Evolutionary conservation across 345 rosid species (phyloP), one percentile per base, ranked within the genome.

Genomic region (Lagerstroemia speciosa): DNA sequence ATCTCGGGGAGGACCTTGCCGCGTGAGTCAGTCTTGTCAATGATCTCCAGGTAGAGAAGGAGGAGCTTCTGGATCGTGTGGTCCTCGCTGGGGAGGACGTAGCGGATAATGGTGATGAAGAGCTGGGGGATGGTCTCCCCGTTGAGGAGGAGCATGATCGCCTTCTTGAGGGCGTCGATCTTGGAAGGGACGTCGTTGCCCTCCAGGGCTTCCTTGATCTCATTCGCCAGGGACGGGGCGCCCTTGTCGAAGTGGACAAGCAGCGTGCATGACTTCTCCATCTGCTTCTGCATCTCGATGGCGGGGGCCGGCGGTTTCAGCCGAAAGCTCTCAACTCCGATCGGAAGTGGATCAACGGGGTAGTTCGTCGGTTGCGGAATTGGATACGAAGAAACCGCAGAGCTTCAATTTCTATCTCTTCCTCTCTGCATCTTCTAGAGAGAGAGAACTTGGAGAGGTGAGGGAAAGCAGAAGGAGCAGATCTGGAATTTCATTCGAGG

Each of bases 191-290:
- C 76, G 61, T 90, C 97, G 64, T 75, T 90, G 24, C 96, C 96
- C 78, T 93, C 97, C 2, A 93, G 98, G 41, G 96, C 92, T 75
- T 91, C 98, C 82, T 89, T 93, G 74, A 93, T 89, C 86, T 91
- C 97, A 52, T 84, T 91, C 0, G 97, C 98, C 27, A 85, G 66
- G 38, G 98, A 91, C 8, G 93, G 88, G 34, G 89, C 76, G 32
- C 88, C 93, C 82, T 87, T 93, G 84, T 93, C 98, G 70, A 90
- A 85, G 78, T 93, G 78, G 73, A 93, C 83, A 0, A 91, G 88
- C 74, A 93, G 62, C 64, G 85, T 83, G 75, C 91, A 89, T 3
- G 98, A 91, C 69, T 89, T 93, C 91, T 93, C 98, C 98, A 93
- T 93, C 38, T 67, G 73, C 68, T 71, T 71, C 73, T 64, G 68